phyloP scores from a whole-genome alignment of 345 rosid species.

The Acer campestre region DNA sequence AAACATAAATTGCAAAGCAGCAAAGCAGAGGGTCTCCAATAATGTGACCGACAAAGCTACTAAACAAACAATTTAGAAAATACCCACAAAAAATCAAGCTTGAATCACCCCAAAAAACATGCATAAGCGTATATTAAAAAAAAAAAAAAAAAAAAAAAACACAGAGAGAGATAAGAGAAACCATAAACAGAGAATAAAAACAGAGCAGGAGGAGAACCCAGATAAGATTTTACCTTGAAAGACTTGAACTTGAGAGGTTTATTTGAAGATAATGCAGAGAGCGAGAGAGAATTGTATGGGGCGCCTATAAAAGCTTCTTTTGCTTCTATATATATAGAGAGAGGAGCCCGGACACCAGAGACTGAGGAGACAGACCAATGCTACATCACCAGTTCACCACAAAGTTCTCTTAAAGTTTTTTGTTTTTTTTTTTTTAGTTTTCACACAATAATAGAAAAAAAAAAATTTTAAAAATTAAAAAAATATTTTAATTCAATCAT shows the following conservation, averaged over 20 bases:
- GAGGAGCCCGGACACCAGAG: not conserved
- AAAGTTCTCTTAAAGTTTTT: not conserved
- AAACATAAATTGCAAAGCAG: not conserved
- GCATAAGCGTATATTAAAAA: not conserved
- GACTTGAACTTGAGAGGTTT: not conserved
- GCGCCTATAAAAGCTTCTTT: not conserved
- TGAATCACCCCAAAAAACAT: not conserved
- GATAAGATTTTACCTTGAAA: constrained; percentile 18
- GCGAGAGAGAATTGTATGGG: not conserved
- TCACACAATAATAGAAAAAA: not conserved
- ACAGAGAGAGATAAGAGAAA: not conserved
- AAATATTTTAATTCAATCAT: too few relatives aligned
- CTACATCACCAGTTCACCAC: not conserved
- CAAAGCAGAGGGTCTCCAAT: constrained; percentile 13
- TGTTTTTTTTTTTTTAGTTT: not conserved
- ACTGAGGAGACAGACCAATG: not conserved
- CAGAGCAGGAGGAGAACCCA: not conserved
- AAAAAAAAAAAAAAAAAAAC: not conserved
- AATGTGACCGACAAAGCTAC: not conserved
- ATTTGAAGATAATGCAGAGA: not conserved
- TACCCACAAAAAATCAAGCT: constrained; percentile 5
- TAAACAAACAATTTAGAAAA: not conserved
- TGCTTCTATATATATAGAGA: constrained; percentile 10
- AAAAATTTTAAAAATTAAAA: too few relatives aligned
- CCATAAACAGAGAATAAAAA: not conserved